Conservation (phyloP, 805 yeast genomes). For the Pichia gijzeniarum region DNA sequence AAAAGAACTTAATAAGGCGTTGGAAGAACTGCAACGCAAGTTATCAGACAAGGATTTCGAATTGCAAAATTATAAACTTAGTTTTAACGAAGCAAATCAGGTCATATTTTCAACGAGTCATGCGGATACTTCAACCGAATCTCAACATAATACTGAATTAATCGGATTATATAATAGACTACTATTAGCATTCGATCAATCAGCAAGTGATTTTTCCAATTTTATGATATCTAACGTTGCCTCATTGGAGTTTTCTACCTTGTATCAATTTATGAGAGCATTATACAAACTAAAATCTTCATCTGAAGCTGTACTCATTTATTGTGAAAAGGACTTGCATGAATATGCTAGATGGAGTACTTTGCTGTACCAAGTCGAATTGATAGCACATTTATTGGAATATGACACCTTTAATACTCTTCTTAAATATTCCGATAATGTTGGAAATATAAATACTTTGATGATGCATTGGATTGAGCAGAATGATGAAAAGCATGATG, state of each 20-base stretch:
- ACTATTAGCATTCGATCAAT: neutral
- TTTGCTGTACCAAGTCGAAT: neutral
- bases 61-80: neutral
- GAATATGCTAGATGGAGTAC: neutral
- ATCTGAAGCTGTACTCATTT: neutral
- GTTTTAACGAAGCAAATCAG: neutral
- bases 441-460: neutral
- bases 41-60: neutral
- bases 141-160: neutral
- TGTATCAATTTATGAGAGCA: neutral
- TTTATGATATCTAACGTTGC: neutral
- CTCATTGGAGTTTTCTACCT: too few relatives aligned
- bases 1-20: neutral
- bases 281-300: neutral
- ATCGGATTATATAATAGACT: neutral
- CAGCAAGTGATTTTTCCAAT: neutral
- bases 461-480: conserved; percentile 1
- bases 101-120: neutral
- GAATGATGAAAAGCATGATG: conserved; percentile 4
- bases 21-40: neutral
- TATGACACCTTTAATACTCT: conserved; percentile 2
- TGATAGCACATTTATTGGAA: neutral
- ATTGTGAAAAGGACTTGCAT: neutral
- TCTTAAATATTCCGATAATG: neutral
- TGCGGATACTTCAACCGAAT: too few relatives aligned